Base-by-base conservation (phyloP, 306 rosid species). In the Arachis hypogaea region DNA sequence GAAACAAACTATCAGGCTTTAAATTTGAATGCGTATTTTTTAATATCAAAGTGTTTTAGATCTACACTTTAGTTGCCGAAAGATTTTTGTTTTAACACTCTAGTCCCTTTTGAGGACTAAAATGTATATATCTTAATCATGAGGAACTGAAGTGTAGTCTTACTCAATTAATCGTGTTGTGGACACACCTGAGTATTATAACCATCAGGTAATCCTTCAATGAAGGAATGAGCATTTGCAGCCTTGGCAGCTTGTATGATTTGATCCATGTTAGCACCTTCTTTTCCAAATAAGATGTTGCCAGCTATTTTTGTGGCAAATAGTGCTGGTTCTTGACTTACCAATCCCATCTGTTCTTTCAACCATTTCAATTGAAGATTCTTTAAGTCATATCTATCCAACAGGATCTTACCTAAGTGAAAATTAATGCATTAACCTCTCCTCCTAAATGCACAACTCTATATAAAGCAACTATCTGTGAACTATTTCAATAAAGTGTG, bases 211-310 rank as follows among this genome's bases (percentile, higher is more conserved):
- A 92, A 63, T 42, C 81, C 93, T 85, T 80, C 77, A 77, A 92
- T 92, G 84, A 92, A 92, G 54, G 88, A 83, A 84, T 88, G 93
- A 45, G 90, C 93, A 85, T 89, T 89, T 77, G 96, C 96, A 80
- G 84, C 88, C 77, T 86, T 85, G 67, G 92, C 88, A 63, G 98
- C 96, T 77, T 81, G 85, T 18, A 85, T 77, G 72, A 92, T 80
- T 57, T 88, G 82, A 79, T 85, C 80, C 90, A 88, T 77, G 74
- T 73, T 10, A 11, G 90, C 93, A 60, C 84, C 84, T 55, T 82
- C 85, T 82, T 88, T 87, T 58, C 98, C 96, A 10, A 89, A 83
- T 68, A 92, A 77, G 68, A 89, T 88, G 58, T 92, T 92, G 76
- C 36, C 82, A 59, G 86, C 80, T 77, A 92, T 92, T 16, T 92